Conservation (phyloP, 371 early-diverging fungal genomes). For the Coemansia sp. region DNA sequence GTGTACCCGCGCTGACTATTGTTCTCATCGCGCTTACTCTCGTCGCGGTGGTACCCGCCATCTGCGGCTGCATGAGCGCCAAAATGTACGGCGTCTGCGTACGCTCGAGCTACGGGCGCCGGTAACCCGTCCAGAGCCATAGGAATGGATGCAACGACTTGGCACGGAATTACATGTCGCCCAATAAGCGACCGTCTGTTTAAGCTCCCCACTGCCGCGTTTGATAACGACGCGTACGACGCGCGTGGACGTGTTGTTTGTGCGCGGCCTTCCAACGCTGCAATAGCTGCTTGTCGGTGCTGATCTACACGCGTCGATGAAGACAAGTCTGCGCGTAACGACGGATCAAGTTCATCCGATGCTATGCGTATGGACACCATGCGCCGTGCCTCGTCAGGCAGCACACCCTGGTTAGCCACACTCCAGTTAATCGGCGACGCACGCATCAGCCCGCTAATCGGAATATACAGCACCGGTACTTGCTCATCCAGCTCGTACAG, state of each 20-base stretch:
- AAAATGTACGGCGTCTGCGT: conserved; percentile 44
- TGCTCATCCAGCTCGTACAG: conserved; percentile 52
- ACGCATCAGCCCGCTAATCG: conserved; percentile 44
- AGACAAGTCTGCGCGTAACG: conserved; percentile 36
- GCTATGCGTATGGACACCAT: conserved; percentile 48
- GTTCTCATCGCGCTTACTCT: neutral
- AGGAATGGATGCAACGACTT: conserved; percentile 45
- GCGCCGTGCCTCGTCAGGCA: conserved; percentile 44
- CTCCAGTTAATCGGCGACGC: conserved; percentile 49
- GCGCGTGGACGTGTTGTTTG: conserved; percentile 1
- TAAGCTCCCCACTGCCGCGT: neutral
- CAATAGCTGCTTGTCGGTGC: conserved; percentile 40
- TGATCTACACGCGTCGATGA: conserved; percentile 35
- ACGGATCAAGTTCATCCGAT: conserved; percentile 43
- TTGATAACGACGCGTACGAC: conserved; percentile 14
- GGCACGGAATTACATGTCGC: conserved; percentile 48
- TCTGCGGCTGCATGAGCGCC: conserved; percentile 36
- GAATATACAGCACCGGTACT: conserved; percentile 45
- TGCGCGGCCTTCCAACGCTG: conserved; percentile 15
- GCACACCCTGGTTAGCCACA: conserved; percentile 38
- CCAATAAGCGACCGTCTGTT: conserved; percentile 26
- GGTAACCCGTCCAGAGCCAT: conserved; percentile 43
- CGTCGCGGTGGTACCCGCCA: conserved; percentile 40
- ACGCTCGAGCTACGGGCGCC: conserved; percentile 26
- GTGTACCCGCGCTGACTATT: conserved; percentile 24